Conservation (phyloP, 2,329 filamentous ascomycete species). For the Thermoascus crustaceus region DNA sequence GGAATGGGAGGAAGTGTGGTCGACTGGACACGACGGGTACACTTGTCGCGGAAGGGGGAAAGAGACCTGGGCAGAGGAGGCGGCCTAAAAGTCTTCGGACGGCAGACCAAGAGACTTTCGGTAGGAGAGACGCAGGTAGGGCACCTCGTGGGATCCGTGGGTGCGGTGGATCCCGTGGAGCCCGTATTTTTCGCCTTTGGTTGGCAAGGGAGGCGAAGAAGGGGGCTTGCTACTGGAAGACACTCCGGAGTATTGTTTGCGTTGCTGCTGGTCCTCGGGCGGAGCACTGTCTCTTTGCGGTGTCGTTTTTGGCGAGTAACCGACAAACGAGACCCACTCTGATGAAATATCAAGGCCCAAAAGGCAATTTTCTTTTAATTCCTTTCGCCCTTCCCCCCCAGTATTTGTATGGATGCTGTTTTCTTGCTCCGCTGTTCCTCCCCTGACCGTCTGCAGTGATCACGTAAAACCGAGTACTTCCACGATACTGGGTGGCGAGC, state of each 20-base stretch:
- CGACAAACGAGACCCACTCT: constrained; percentile 7
- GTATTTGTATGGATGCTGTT: constrained; percentile 3
- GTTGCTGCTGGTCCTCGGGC: constrained; percentile 6
- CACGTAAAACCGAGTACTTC: too few relatives aligned
- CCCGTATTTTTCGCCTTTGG: constrained; percentile 16
- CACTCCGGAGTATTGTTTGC: constrained; percentile 8
- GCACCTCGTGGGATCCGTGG: constrained; percentile 33
- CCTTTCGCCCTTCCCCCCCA: neutral
- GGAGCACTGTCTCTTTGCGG: constrained; percentile 11
- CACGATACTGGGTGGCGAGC: too few relatives aligned
- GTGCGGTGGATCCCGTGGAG: constrained; percentile 26
- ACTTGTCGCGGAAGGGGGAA: constrained; percentile 15
- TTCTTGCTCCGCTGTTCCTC: too few relatives aligned
- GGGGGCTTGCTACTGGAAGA: constrained; percentile 9
- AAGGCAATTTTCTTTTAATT: constrained; percentile 6
- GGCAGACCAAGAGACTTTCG: constrained; percentile 14
- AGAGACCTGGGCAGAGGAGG: constrained; percentile 20
- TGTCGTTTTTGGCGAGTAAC: constrained; percentile 8
- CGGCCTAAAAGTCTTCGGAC: constrained; percentile 24
- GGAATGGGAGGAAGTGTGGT: constrained; percentile 14
- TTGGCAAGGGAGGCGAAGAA: constrained; percentile 6
- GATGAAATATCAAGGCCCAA: constrained; percentile 8
- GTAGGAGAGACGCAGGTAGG: constrained; percentile 19
- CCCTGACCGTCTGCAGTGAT: too few relatives aligned
- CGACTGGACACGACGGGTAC: constrained; percentile 13